Evolutionary conservation across 345 rosid species (phyloP).

Genomic region (Aurinia saxatilis): DNA sequence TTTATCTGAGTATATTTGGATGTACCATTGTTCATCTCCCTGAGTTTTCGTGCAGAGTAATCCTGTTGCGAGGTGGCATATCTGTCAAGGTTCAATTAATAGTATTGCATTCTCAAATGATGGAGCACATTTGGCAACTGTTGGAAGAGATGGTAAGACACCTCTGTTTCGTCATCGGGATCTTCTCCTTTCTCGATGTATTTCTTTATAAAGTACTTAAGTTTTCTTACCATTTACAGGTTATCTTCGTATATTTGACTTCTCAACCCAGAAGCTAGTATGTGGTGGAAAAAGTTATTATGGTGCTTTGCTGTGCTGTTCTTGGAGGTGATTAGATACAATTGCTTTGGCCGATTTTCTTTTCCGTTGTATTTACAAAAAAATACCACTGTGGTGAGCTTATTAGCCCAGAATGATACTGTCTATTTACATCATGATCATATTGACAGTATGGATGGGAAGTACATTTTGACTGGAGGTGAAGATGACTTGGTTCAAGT

Average conservation of each 20-base stretch:
- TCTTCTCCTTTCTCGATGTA: not conserved
- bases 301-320: slow-evolving; percentile 33
- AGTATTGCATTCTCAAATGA: slow-evolving; percentile 81
- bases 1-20: not conserved
- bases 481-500: slow-evolving; percentile 99
- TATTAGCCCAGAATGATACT: not conserved
- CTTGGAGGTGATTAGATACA: slow-evolving; percentile 29
- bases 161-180: not conserved
- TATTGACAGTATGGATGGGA: slow-evolving; percentile 84
- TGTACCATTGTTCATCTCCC: slow-evolving; percentile 15
- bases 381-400: not conserved
- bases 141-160: slow-evolving; percentile 93
- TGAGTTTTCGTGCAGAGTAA: slow-evolving; percentile 65
- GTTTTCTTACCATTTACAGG: slow-evolving; percentile 41
- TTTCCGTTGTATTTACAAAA: slow-evolving; percentile 29
- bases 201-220: not conserved
- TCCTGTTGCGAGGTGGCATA: slow-evolving; percentile 97
- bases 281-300: slow-evolving; percentile 34
- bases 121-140: slow-evolving; percentile 80
- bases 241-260: slow-evolving; percentile 88
- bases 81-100: slow-evolving; percentile 90
- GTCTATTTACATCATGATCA: slow-evolving; percentile 1
- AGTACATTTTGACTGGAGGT: slow-evolving; percentile 94
- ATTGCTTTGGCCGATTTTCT: slow-evolving; percentile 41
- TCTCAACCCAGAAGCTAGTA: slow-evolving; percentile 32